Conservation (phyloP, 2,329 filamentous ascomycete genomes). For the Alternaria postmessia region DNA sequence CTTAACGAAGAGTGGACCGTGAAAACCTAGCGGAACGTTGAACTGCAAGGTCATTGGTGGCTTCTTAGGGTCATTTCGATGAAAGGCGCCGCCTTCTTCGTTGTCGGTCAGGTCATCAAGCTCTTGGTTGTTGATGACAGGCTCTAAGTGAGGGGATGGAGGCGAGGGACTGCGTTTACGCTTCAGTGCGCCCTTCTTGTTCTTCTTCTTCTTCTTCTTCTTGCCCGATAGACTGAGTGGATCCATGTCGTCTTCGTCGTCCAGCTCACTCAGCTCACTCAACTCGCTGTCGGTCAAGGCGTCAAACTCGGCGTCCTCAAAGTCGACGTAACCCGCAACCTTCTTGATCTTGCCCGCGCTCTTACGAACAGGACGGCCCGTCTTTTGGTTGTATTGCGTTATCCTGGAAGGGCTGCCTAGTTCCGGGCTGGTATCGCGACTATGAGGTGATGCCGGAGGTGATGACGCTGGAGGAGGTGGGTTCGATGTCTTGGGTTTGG, state of each 20-base stretch:
- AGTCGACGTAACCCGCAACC: slow-evolving; percentile 53
- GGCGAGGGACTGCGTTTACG: slow-evolving; percentile 49
- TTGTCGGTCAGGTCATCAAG: slow-evolving; percentile 40
- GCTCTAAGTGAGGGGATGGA: slow-evolving; percentile 45
- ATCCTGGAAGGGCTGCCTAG: slow-evolving; percentile 37
- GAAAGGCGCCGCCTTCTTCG: slow-evolving; percentile 29
- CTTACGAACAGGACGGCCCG: slow-evolving; percentile 55
- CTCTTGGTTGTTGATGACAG: slow-evolving; percentile 42
- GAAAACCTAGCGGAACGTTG: slow-evolving; percentile 56
- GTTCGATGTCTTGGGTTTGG: neutral
- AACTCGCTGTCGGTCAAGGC: slow-evolving; percentile 26
- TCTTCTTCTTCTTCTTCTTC: slow-evolving; percentile 28
- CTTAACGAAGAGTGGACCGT: slow-evolving; percentile 56
- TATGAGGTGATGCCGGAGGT: neutral
- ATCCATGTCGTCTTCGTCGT: slow-evolving; percentile 40
- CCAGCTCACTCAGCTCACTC: slow-evolving; percentile 12
- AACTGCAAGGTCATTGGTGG: slow-evolving; percentile 54
- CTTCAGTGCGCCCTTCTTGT: slow-evolving; percentile 44
- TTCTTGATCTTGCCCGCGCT: slow-evolving; percentile 48
- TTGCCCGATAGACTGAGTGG: slow-evolving; percentile 24
- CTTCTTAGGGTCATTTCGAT: slow-evolving; percentile 24
- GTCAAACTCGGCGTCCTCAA: slow-evolving; percentile 43
- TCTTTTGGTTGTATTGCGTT: slow-evolving; percentile 50
- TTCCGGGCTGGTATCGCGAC: slow-evolving; percentile 35
- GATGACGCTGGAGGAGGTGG: slow-evolving; percentile 6